Conservation (phyloP, 1,139 yeast genomes). For the Eremothecium coryli region DNA sequence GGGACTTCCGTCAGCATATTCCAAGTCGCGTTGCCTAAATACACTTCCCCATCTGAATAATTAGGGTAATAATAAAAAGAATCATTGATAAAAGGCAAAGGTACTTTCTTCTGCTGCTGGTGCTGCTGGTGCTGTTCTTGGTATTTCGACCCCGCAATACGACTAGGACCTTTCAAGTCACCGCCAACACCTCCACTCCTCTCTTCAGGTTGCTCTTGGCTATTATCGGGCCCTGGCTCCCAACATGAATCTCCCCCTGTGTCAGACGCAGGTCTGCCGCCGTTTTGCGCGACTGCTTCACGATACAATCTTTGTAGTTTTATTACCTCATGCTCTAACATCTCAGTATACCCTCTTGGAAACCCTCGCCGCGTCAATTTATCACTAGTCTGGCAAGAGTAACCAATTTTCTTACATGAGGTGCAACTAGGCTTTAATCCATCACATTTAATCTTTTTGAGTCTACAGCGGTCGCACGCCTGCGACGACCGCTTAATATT, state of each 20-base stretch:
- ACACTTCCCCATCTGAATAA: constrained; percentile 12
- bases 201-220: too few species aligned
- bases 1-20: constrained; percentile 10
- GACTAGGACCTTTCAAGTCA: neutral
- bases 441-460: constrained; percentile 69
- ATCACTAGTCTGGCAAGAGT: constrained; percentile 63
- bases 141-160: neutral
- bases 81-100: constrained; percentile 25
- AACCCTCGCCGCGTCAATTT: constrained; percentile 63
- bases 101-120: neutral
- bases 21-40: constrained; percentile 25
- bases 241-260: too few species aligned
- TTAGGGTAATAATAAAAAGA: constrained; percentile 23
- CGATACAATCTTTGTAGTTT: constrained; percentile 42
- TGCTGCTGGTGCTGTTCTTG: neutral
- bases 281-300: constrained; percentile 1
- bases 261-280: neutral
- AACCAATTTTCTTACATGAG: constrained; percentile 54
- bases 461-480: constrained; percentile 73
- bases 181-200: neutral
- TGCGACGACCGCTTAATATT: constrained; percentile 46
- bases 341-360: constrained; percentile 70
- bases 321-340: constrained; percentile 52
- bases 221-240: too few species aligned
- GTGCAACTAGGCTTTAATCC: constrained; percentile 59